phyloP scores from a whole-genome alignment of 2,329 filamentous ascomycete species.

The Pestalotiopsis sp. region DNA sequence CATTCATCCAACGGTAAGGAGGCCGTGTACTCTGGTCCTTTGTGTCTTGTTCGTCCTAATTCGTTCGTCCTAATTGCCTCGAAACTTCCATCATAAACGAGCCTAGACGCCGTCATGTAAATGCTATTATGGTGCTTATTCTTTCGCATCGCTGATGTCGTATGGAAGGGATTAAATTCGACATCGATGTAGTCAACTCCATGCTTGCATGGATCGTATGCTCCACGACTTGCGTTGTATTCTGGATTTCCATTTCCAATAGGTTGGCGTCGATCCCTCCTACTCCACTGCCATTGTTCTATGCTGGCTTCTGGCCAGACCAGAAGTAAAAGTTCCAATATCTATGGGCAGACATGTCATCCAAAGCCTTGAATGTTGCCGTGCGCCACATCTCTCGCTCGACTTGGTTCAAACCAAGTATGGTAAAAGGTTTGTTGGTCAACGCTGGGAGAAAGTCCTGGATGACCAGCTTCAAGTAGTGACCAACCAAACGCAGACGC shows the following conservation, averaged over 20 bases:
- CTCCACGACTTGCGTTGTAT: not conserved
- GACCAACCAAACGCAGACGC: slow-evolving; percentile 15
- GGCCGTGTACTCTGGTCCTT: not conserved
- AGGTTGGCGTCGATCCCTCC: too few species aligned
- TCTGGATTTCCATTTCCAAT: not conserved
- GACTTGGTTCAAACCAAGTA: slow-evolving; percentile 18
- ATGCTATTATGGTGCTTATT: not conserved
- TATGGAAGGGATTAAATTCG: not conserved
- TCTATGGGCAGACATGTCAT: slow-evolving; percentile 17
- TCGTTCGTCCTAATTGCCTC: not conserved
- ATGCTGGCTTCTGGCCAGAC: slow-evolving; percentile 21
- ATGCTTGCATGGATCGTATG: not conserved
- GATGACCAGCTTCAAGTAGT: slow-evolving; percentile 20
- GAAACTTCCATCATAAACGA: not conserved
- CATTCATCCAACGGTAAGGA: not conserved
- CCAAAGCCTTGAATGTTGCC: slow-evolving; percentile 14
- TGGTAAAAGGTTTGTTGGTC: slow-evolving; percentile 14
- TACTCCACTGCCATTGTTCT: not conserved
- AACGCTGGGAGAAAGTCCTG: slow-evolving; percentile 19
- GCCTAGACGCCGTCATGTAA: not conserved
- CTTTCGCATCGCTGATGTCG: not conserved
- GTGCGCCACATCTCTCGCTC: slow-evolving; percentile 21
- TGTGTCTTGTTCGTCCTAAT: not conserved
- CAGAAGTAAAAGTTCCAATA: slow-evolving; percentile 24
- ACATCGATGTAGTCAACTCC: not conserved